phyloP scores from a whole-genome alignment of 1,284 basidiomycete species.

The Boletus putidus region DNA sequence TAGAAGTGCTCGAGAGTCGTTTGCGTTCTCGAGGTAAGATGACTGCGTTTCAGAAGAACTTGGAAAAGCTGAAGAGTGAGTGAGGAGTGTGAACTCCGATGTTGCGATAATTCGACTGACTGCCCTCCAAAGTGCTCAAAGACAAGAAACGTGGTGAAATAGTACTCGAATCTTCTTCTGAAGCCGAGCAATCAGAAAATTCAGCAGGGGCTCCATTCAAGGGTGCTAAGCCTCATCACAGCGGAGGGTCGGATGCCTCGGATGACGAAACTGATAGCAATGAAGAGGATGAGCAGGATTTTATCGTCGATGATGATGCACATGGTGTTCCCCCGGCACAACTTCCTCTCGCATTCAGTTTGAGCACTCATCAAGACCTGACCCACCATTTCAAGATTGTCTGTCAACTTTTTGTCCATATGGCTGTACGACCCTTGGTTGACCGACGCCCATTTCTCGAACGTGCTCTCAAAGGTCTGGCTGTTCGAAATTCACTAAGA shows the following conservation, averaged over 20 bases:
- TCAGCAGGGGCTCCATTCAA: constrained; percentile 32
- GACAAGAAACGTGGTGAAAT: constrained; percentile 52
- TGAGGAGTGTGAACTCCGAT: not conserved
- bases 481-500: not conserved
- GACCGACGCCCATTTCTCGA: constrained; percentile 58
- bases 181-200: constrained; percentile 39
- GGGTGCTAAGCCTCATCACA: constrained; percentile 32
- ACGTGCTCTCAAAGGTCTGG: constrained; percentile 51
- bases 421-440: constrained; percentile 60
- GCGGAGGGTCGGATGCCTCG: constrained; percentile 23
- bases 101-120: constrained; percentile 4
- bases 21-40: constrained; percentile 61
- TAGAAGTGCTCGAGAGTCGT: constrained; percentile 64
- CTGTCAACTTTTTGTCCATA: constrained; percentile 81
- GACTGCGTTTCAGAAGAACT: constrained; percentile 58
- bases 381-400: constrained; percentile 80
- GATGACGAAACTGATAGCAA: constrained; percentile 29
- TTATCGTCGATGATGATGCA: constrained; percentile 76
- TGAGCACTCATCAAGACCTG: constrained; percentile 72
- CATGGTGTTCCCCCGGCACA: constrained; percentile 43
- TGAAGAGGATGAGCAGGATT: constrained; percentile 45
- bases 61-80: constrained; percentile 63
- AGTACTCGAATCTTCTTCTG: constrained; percentile 41
- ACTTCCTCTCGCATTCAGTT: constrained; percentile 75
- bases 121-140: constrained; percentile 27